Percentiles rank a stretch among this genome's conserved stretches.
phyloP scores from a whole-genome alignment of 106 monocot genomes.

The Dioscorea dumetorum region DNA sequence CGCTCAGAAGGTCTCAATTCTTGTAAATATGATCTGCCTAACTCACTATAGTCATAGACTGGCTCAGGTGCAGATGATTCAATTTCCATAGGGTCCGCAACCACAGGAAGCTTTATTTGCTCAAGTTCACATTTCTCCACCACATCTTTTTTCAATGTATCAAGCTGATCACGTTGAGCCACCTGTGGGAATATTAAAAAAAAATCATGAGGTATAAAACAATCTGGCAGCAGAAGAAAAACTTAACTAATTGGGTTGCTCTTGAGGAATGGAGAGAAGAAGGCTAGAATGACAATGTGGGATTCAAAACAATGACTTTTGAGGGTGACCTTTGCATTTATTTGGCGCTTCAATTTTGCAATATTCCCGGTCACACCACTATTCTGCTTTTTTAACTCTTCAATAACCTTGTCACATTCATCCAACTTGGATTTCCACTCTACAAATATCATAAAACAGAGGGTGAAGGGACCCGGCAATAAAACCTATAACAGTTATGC shows the following conservation, averaged over 20 bases:
- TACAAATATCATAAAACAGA: slow-evolving; percentile 11
- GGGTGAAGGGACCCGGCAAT: too few species aligned
- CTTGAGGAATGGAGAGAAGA: too few species aligned
- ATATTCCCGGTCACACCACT: slow-evolving; percentile 35
- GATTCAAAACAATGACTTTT: not conserved
- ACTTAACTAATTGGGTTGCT: too few species aligned
- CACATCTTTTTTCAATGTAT: slow-evolving; percentile 52
- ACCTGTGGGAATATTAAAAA: slow-evolving; percentile 35
- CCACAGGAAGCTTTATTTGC: slow-evolving; percentile 73
- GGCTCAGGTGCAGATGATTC: slow-evolving; percentile 36
- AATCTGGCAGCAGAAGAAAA: too few species aligned
- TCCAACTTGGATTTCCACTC: slow-evolving; percentile 84
- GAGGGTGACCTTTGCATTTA: slow-evolving; percentile 65
- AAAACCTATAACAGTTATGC: too few species aligned
- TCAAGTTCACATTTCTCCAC: slow-evolving; percentile 89
- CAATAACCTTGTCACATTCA: slow-evolving; percentile 70
- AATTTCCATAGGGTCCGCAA: slow-evolving; percentile 85
- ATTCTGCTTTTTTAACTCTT: slow-evolving; percentile 67
- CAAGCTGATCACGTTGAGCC: slow-evolving; percentile 63
- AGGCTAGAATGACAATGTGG: not conserved
- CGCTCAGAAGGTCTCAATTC: slow-evolving; percentile 70
- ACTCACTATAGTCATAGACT: slow-evolving; percentile 64
- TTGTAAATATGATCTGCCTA: slow-evolving; percentile 54
- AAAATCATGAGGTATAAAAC: too few species aligned
- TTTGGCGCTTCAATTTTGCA: slow-evolving; percentile 73